Percentiles rank a stretch among this genome's conserved stretches.
phyloP scores from a whole-genome alignment of 192 early-diverging fungal species.

The Coemansia sp. region DNA sequence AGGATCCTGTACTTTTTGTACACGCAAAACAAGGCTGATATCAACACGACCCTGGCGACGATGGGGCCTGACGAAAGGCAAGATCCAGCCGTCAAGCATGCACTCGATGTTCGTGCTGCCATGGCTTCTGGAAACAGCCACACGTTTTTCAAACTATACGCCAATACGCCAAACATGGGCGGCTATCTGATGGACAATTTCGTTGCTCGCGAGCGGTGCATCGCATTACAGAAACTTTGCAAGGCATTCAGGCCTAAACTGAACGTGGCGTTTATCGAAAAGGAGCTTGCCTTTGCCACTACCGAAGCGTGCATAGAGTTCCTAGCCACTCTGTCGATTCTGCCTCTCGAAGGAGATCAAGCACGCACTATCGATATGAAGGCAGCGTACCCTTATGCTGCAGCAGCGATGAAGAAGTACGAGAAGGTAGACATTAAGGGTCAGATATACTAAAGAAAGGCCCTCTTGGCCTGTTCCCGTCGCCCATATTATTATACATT shows the following conservation, averaged over 20 bases:
- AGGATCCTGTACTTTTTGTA: slow-evolving; percentile 88
- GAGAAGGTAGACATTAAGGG: slow-evolving; percentile 79
- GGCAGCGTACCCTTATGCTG: slow-evolving; percentile 50
- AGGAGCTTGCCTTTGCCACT: slow-evolving; percentile 68
- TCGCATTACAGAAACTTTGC: slow-evolving; percentile 72
- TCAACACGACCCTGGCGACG: slow-evolving; percentile 72
- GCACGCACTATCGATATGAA: slow-evolving; percentile 59
- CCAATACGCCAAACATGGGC: slow-evolving; percentile 79
- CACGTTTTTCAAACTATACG: slow-evolving; percentile 78
- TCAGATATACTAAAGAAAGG: slow-evolving; percentile 57
- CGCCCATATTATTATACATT: slow-evolving; percentile 5
- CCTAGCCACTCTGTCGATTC: slow-evolving; percentile 47
- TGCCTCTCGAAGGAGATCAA: slow-evolving; percentile 28
- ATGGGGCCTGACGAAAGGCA: slow-evolving; percentile 70
- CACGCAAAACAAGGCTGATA: slow-evolving; percentile 84
- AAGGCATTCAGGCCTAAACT: slow-evolving; percentile 64
- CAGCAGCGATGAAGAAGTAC: slow-evolving; percentile 61
- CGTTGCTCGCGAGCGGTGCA: slow-evolving; percentile 79
- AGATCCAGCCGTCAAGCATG: slow-evolving; percentile 70
- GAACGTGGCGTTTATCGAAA: slow-evolving; percentile 53
- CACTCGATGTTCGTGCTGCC: slow-evolving; percentile 78
- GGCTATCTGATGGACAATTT: slow-evolving; percentile 93
- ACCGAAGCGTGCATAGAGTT: slow-evolving; percentile 55
- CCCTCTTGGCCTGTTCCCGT: not conserved
- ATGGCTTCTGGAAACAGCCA: slow-evolving; percentile 85